These are phyloP conservation scores for Albugo candida DNA, from an alignment of 352 stramenopile species.

Conservation along the genomic window DNA sequence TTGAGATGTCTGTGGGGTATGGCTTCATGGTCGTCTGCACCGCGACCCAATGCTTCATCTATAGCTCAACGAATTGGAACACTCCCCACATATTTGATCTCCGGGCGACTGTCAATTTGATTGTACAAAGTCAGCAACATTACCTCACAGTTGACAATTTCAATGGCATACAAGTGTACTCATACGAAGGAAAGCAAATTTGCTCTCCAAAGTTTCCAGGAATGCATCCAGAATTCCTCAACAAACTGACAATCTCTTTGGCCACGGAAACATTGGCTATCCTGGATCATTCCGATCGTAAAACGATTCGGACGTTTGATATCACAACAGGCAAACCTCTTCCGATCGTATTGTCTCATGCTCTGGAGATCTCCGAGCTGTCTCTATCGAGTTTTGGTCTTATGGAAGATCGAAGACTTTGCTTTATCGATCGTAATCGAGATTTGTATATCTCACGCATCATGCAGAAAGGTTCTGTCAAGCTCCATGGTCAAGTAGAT, in stretches of 20 bases:
- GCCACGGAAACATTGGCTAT: slow-evolving; percentile 76
- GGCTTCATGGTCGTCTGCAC: slow-evolving; percentile 85
- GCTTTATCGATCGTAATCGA: slow-evolving; percentile 79
- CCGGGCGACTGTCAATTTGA: slow-evolving; percentile 61
- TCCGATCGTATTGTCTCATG: slow-evolving; percentile 36
- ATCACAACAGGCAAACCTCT: slow-evolving; percentile 68
- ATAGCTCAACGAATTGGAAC: slow-evolving; percentile 82
- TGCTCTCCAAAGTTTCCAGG: slow-evolving; percentile 73
- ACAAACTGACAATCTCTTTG: slow-evolving; percentile 64
- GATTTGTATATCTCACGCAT: slow-evolving; percentile 69
- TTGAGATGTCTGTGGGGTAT: slow-evolving; percentile 83
- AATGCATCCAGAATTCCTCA: slow-evolving; percentile 79
- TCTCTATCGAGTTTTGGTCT: slow-evolving; percentile 61
- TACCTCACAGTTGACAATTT: slow-evolving; percentile 83
- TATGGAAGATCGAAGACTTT: slow-evolving; percentile 59
- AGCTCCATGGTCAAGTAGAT: slow-evolving; percentile 83
- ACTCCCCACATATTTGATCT: slow-evolving; percentile 88
- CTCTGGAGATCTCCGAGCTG: slow-evolving; percentile 61
- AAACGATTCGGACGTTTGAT: slow-evolving; percentile 81
- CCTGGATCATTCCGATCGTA: slow-evolving; percentile 75
- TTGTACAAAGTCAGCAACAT: slow-evolving; percentile 72
- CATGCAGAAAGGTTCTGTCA: slow-evolving; percentile 36
- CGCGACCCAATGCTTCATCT: slow-evolving; percentile 85
- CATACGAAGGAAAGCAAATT: slow-evolving; percentile 82
- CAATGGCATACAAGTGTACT: slow-evolving; percentile 80